phyloP scores from a whole-genome alignment of 75 land plant genomes.

The Pinus albicaulis region DNA sequence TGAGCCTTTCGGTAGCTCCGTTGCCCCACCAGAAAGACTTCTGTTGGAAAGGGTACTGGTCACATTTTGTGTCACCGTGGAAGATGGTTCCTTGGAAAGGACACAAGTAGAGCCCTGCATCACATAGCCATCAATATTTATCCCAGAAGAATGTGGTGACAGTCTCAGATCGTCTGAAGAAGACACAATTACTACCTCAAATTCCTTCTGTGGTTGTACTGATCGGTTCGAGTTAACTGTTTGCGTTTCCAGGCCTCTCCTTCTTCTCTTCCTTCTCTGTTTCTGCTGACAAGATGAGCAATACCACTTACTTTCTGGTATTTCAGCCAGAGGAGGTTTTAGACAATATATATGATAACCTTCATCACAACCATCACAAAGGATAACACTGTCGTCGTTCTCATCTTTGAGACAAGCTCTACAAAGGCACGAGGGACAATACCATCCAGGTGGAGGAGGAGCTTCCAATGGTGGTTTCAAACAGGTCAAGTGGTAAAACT shows the following conservation, averaged over 20 bases:
- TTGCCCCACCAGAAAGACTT: background rate
- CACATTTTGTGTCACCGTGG: background rate
- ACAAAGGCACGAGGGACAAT: slow-evolving; percentile 88
- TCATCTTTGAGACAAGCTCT: slow-evolving; percentile 62
- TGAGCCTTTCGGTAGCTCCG: background rate
- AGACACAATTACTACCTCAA: background rate
- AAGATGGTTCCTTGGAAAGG: slow-evolving; percentile 6
- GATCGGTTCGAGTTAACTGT: background rate
- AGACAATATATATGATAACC: slow-evolving; percentile 87
- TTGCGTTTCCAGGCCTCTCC: slow-evolving; percentile 7
- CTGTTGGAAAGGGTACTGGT: background rate
- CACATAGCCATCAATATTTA: background rate
- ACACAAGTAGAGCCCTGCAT: slow-evolving; percentile 3
- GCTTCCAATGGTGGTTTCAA: slow-evolving; percentile 39
- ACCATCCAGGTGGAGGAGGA: slow-evolving; percentile 45
- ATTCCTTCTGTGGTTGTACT: background rate
- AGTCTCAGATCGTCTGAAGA: background rate
- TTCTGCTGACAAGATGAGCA: slow-evolving; percentile 50
- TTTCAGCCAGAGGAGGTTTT: slow-evolving; percentile 59
- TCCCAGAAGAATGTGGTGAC: background rate
- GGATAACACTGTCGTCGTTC: slow-evolving; percentile 69
- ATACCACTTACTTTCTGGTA: slow-evolving; percentile 86
- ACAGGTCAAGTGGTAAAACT: slow-evolving; percentile 57
- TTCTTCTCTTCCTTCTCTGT: slow-evolving; percentile 17
- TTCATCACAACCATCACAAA: slow-evolving; percentile 95